These are phyloP conservation scores for Wickerhamomyces subpelliculosus DNA, from an alignment of 805 yeast genomes.

Conservation along the genomic window DNA sequence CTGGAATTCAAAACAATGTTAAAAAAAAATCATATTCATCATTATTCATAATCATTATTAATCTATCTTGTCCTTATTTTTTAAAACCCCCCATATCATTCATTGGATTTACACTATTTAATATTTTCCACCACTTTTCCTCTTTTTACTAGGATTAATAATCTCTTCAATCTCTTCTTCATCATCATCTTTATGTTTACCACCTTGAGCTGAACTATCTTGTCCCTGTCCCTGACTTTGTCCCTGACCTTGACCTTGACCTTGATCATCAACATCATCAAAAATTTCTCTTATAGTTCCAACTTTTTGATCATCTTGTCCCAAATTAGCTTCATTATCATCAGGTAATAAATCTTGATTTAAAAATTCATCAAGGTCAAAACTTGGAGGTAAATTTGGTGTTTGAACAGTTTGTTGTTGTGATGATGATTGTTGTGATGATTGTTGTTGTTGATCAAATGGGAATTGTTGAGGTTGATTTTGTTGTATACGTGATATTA, in stretches of 20 bases:
- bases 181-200: constrained; percentile 1
- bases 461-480: constrained; percentile 1
- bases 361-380: constrained; percentile 20
- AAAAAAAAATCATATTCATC: too few relatives aligned
- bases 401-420: not conserved
- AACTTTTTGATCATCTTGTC: not conserved
- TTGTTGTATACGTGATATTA: constrained; percentile 13
- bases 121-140: not conserved
- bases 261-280: not conserved
- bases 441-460: not conserved
- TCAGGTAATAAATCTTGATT: constrained; percentile 5
- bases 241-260: too few relatives aligned
- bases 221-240: too few relatives aligned
- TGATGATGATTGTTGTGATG: not conserved
- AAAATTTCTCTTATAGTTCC: constrained; percentile 1
- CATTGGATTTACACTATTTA: not conserved
- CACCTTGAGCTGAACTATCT: too few relatives aligned
- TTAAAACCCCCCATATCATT: not conserved
- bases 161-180: constrained; percentile 5
- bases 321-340: not conserved
- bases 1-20: too few relatives aligned
- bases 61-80: too few relatives aligned
- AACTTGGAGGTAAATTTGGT: constrained; percentile 2
- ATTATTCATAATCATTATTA: too few relatives aligned
- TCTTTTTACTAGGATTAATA: constrained; percentile 6